Base-by-base conservation (phyloP, 192 early-diverging fungal species). In the Lobosporangium transversale region DNA sequence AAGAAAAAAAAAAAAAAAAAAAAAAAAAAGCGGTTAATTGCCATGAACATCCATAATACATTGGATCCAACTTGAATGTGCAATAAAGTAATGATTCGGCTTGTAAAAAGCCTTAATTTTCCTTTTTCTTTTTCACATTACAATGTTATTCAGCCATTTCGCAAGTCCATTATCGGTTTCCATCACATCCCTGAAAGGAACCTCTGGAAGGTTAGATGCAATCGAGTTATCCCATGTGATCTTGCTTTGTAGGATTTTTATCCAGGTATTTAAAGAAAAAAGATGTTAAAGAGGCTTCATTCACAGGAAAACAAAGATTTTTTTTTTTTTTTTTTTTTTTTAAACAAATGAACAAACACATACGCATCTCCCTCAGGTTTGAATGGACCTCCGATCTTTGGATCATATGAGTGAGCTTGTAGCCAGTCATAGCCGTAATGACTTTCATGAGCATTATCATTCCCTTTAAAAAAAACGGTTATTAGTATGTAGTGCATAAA, bases 121-220 rank as follows among this genome's bases (percentile, higher is more conserved):
- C 62, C 51, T 40, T 21, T 17, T 17, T 33, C n/a, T 3, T 42
- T 66, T n/a, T n/a, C n/a, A n/a, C n/a, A n/a, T 61, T 66, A 85
- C 90, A 67, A 94, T 84, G 47, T 89, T 80, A 15, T 81, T 52
- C 7, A 95, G 79, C 94, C 92, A 94, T 43, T 81, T 32, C 26
- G 81, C 81, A 23, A 95, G 76, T 0, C 91, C 94, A 21, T 88
- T 81, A 30, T 92, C 84, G 0, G 88, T 75, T 2, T 79, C 43
- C 92, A 95, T 88, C 24, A 91, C 90, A 29, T 87, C 84, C 31
- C 91, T 79, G 66, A 81, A 91, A 18, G 58, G 23, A 18, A 76
- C 65, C 30, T 76, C 73, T 6, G 73, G 73, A 35, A 76, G 48
- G 20, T 51, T 23, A 10, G 58, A 62, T 1, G 53, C 54, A n/a